Evolutionary conservation across 108 stramenopile genomes (phyloP).

Genomic region (Chaetoceros muelleri): DNA sequence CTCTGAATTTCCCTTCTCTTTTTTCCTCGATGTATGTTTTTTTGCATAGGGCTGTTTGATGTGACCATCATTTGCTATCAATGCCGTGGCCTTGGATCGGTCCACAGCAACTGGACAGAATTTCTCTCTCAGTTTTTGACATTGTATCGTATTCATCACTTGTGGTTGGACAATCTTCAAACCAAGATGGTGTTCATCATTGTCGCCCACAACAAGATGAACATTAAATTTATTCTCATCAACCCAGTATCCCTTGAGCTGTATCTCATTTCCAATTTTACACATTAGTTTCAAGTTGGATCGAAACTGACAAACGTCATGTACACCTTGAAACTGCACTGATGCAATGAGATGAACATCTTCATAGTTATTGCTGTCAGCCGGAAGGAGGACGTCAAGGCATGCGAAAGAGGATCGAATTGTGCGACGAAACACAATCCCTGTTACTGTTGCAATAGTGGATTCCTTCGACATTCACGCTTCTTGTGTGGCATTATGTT

Average conservation of each 20-base stretch:
- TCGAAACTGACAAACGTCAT: constrained; percentile 26
- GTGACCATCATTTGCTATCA: constrained; percentile 4
- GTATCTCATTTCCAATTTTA: constrained; percentile 53
- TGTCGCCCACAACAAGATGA: too few species aligned
- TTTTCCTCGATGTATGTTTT: constrained; percentile 1
- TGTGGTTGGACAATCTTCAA: constrained; percentile 9
- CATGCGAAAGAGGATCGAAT: constrained; percentile 40
- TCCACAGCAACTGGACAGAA: constrained; percentile 12
- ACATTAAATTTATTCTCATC: too few species aligned
- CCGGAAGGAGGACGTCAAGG: constrained; percentile 17
- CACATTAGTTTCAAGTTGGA: constrained; percentile 41
- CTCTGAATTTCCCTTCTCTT: constrained; percentile 2
- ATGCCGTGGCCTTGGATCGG: constrained; percentile 7
- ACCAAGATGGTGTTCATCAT: constrained; percentile 7
- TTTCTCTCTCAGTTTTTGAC: constrained; percentile 34
- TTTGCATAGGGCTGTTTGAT: background rate
- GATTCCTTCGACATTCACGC: too few species aligned
- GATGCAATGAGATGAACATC: constrained; percentile 19
- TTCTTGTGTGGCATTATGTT: too few species aligned
- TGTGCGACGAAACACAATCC: constrained; percentile 44
- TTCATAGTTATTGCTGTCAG: constrained; percentile 6
- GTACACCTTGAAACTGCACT: constrained; percentile 16
- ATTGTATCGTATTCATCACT: constrained; percentile 39
- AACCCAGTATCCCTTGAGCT: constrained; percentile 28
- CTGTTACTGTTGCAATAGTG: constrained; percentile 9